Evolutionary conservation across 768 basidiomycete species (phyloP).

Genomic region (Mycena leptocephala): DNA sequence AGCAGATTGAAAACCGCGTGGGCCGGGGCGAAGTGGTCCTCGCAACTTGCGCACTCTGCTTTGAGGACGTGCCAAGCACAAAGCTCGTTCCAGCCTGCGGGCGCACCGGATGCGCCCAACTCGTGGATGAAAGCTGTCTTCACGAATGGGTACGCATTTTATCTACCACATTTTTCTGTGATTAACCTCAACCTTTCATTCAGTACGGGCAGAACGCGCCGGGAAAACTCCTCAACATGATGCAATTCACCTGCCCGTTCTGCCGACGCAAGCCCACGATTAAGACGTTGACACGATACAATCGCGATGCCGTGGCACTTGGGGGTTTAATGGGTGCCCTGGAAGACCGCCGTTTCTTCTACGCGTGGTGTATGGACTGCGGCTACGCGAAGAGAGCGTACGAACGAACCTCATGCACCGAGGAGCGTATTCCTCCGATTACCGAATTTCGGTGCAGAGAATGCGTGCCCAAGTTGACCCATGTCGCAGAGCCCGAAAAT

Average conservation of each 20-base stretch:
- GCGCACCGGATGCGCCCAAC: slow-evolving; percentile 42
- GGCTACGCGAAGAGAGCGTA: slow-evolving; percentile 39
- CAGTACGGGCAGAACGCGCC: slow-evolving; percentile 45
- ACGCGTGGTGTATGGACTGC: slow-evolving; percentile 47
- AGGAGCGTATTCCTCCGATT: slow-evolving; percentile 31
- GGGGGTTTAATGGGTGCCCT: slow-evolving; percentile 44
- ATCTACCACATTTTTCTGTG: background rate
- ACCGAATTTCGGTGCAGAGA: slow-evolving; percentile 39
- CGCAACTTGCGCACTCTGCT: slow-evolving; percentile 44
- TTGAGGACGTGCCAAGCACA: slow-evolving; percentile 40
- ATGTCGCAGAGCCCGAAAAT: no score
- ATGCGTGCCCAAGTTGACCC: no score
- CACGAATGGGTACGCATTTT: slow-evolving; percentile 40
- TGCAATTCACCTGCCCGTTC: slow-evolving; percentile 47
- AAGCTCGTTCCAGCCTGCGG: slow-evolving; percentile 46
- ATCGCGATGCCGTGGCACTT: slow-evolving; percentile 35
- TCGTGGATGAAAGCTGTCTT: slow-evolving; percentile 42
- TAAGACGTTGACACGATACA: slow-evolving; percentile 43
- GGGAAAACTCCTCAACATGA: slow-evolving; percentile 45
- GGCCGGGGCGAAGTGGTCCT: slow-evolving; percentile 42
- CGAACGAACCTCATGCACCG: slow-evolving; percentile 40
- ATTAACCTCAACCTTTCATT: no score
- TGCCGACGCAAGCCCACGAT: slow-evolving; percentile 44
- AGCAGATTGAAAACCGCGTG: slow-evolving; percentile 36
- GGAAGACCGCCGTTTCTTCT: slow-evolving; percentile 43